Base-by-base conservation (phyloP, 2,329 filamentous ascomycete species). In the Geoglossum cookeanum region DNA sequence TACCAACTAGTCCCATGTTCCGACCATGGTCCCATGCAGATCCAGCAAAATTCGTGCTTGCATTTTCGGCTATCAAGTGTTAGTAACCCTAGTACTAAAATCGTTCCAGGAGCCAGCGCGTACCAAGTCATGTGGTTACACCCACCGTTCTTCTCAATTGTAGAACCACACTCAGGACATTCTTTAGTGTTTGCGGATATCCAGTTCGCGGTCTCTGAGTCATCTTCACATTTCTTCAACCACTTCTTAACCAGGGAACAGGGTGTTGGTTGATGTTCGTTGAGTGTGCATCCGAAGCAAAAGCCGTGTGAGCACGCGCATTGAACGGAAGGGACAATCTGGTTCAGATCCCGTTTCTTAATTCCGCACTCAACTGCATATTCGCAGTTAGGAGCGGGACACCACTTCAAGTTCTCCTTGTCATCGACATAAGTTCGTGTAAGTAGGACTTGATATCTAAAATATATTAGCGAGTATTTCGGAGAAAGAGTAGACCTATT, bases 1-100 rank as follows among this genome's bases (percentile, higher is more conserved):
- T 98, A 98, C 92, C 92, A 98, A 71, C 88, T 95, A 3, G 91
- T 98, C 61, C 92, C 92, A 68, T 98, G 92, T 70, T 98, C 92
- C 0, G 89, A 94, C 92, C 92, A 98, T 0, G 95, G 75, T 0
- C 92, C 92, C 92, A 98, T 98, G 67, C 92, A 98, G 86, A 98
- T 97, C 92, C 92, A 98, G 72, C 92, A 98, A 66, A 98, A 96
- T 66, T 96, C 90, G 66, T 96, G 84, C 66, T 89, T 88, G 74
- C 90, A 96, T 70, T 96, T 96, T 58, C 90, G 78, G 68, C 57
- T 58, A 22, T 13, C 32, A 17, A 17, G 37, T 9, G 32, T 55
- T 17, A 49, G 17, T 37, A 32, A 49, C 29, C 30, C 27, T 15
- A 13, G 22, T 9, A 13, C n/a, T 11, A 32, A 47, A 30, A 29